These are phyloP conservation scores for Aspergillus sp. DNA, from an alignment of 2,329 filamentous ascomycete species.

Conservation along the genomic window DNA sequence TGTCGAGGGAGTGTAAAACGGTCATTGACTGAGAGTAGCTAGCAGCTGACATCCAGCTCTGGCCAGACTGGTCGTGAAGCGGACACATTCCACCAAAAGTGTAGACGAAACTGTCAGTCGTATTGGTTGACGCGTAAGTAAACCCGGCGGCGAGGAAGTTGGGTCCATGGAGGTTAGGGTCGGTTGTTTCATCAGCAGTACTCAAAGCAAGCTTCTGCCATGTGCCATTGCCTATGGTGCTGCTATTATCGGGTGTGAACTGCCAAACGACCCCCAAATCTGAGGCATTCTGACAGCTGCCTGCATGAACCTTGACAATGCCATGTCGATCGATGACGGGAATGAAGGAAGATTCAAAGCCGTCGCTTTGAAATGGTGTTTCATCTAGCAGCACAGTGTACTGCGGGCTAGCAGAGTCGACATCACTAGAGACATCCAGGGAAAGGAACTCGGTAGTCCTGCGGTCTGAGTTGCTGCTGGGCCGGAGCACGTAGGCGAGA, in stretches of 20 bases:
- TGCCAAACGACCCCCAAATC: constrained; percentile 61
- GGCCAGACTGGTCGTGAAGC: constrained; percentile 32
- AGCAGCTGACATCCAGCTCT: constrained; percentile 63
- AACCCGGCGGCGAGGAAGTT: constrained; percentile 59
- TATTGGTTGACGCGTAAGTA: constrained; percentile 58
- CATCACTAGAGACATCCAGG: constrained; percentile 58
- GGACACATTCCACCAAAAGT: constrained; percentile 91
- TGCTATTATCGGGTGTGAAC: constrained; percentile 49
- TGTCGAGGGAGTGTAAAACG: constrained; percentile 38
- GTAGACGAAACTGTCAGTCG: constrained; percentile 53
- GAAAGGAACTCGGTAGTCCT: constrained; percentile 53
- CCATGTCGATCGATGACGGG: constrained; percentile 64
- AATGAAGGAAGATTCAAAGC: constrained; percentile 60
- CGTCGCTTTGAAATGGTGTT: constrained; percentile 26
- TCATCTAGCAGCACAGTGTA: constrained; percentile 23
- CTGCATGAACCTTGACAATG: constrained; percentile 68
- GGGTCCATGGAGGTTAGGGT: constrained; percentile 36
- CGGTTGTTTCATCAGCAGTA: constrained; percentile 28
- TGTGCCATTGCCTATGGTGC: constrained; percentile 45
- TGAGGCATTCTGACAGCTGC: constrained; percentile 59
- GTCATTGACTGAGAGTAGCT: constrained; percentile 80
- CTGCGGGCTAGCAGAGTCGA: constrained; percentile 46
- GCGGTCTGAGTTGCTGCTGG: constrained; percentile 46
- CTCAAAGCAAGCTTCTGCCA: constrained; percentile 47
- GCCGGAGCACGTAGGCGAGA: constrained; percentile 64